A percentile compares a stretch with the other conserved stretches of the same genome.
These are phyloP conservation scores for Castanopsis chinensis DNA, from an alignment of 306 rosid species.

Conservation along the genomic window DNA sequence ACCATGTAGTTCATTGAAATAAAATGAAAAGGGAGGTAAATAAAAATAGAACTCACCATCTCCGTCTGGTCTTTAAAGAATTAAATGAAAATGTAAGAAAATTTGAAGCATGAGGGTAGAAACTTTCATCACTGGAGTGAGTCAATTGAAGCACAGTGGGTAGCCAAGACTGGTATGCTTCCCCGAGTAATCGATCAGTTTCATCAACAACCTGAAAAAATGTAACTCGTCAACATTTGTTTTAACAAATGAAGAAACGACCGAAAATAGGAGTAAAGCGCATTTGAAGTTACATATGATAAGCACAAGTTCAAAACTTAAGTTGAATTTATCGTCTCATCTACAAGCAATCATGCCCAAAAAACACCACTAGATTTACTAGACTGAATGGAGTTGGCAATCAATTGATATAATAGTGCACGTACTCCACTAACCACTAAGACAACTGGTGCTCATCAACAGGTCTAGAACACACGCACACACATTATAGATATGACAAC, in stretches of 20 bases:
- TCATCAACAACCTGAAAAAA: conserved; percentile 87
- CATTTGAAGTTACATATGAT: background rate
- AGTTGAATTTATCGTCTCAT: background rate
- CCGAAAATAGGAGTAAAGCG: background rate
- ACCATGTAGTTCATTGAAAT: background rate
- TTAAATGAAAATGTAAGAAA: conserved; percentile 42
- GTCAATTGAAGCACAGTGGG: conserved; percentile 73
- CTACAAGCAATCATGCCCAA: background rate
- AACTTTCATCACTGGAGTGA: conserved; percentile 38
- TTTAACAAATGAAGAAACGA: background rate
- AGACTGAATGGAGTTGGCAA: background rate
- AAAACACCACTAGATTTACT: background rate
- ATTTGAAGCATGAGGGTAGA: conserved; percentile 38
- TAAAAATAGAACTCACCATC: conserved; percentile 58
- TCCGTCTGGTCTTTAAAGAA: conserved; percentile 70
- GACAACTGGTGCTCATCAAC: background rate
- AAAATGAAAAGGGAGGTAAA: conserved; percentile 17
- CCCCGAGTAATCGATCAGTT: conserved; percentile 84
- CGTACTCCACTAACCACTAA: background rate
- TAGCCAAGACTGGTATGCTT: conserved; percentile 91
- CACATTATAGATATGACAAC: background rate
- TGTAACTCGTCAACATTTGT: conserved; percentile 31
- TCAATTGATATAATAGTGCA: background rate
- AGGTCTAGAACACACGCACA: background rate
- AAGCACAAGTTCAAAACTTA: background rate